Evolutionary conservation across 1,284 basidiomycete species (phyloP).

Genomic region (Kalmanozyma brasiliensis): DNA sequence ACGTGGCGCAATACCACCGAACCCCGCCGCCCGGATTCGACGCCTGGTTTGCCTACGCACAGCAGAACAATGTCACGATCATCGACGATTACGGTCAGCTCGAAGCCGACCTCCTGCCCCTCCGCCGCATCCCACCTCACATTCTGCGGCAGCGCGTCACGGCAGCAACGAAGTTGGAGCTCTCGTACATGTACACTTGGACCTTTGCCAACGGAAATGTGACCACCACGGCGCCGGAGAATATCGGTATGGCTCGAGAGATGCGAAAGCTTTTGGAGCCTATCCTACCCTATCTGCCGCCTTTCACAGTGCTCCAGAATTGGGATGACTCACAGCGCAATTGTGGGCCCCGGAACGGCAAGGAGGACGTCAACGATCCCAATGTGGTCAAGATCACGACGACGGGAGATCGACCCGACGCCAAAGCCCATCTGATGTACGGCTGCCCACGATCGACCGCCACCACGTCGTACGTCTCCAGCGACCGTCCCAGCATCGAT

Average conservation of each 20-base stretch:
- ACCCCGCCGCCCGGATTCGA: constrained; percentile 25
- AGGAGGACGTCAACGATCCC: constrained; percentile 12
- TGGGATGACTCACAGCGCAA: constrained; percentile 24
- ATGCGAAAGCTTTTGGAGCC: constrained; percentile 19
- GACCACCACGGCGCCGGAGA: constrained; percentile 1
- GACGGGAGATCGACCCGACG: constrained; percentile 3
- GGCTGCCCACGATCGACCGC: constrained; percentile 16
- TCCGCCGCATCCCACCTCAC: constrained; percentile 13
- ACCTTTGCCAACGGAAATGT: constrained; percentile 22
- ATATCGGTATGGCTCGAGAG: neutral
- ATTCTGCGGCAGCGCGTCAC: constrained; percentile 20
- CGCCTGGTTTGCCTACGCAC: constrained; percentile 21
- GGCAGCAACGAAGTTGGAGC: constrained; percentile 5
- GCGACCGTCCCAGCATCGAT: constrained; percentile 29
- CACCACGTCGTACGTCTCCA: constrained; percentile 9
- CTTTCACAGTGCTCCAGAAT: constrained; percentile 25
- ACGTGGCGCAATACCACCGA: constrained; percentile 20
- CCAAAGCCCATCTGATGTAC: neutral
- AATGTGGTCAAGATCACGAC: neutral
- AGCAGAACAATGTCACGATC: constrained; percentile 18
- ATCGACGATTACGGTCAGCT: constrained; percentile 35
- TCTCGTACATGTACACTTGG: constrained; percentile 14
- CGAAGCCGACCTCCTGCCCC: constrained; percentile 21
- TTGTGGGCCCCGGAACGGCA: constrained; percentile 16
- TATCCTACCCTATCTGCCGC: constrained; percentile 21